Base-by-base conservation (phyloP, 495 filamentous ascomycete genomes). In the Penicillium crystallinum region DNA sequence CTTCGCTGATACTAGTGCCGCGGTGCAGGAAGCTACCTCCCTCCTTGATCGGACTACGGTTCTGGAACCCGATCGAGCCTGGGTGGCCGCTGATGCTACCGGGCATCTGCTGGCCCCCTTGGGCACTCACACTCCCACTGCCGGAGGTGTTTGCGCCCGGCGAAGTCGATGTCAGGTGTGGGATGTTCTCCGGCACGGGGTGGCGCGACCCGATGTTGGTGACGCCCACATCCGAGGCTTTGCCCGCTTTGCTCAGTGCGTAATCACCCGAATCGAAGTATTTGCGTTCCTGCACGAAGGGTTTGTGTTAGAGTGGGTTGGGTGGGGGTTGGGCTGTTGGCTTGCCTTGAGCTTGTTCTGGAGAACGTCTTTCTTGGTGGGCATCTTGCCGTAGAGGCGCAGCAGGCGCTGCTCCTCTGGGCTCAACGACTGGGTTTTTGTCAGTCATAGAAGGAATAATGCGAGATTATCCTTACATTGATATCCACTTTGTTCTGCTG, bases 231-330 rank as follows among this genome's bases (percentile, higher is more conserved):
- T 93, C 88, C 54, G 91, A 88, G 67, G 90, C 90, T 73, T 97
- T 98, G 68, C 95, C 93, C 39, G 93, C 95, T 78, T 98, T 97
- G 71, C 87, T 92, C 74, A 97, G 87, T 64, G 93, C 95, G 58
- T 97, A 97, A 74, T 97, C 92, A 61, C 92, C 92, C 46, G 86
- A 90, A 78, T 98, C 93, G 71, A 98, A 98, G 76, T 97, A 98
- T 77, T 97, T 98, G 72, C 95, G 91, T 69, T 96, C 91, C 81
- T 96, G 58, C 10, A 34, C 18, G 11, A 18, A 19, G 15, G 6
- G 17, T 2, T n/a, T 47, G 41, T 54, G 34, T 56, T 44, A 47
- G 17, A 22, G 18, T 36, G 18, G 11, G 22, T 7, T 22, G 23
- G 14, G 17, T 33, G 18, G 36, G 8, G n/a, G 9, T 23, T 31